Conservation (phyloP, 371 early-diverging fungal species). For the Syncephalastrum sp. region DNA sequence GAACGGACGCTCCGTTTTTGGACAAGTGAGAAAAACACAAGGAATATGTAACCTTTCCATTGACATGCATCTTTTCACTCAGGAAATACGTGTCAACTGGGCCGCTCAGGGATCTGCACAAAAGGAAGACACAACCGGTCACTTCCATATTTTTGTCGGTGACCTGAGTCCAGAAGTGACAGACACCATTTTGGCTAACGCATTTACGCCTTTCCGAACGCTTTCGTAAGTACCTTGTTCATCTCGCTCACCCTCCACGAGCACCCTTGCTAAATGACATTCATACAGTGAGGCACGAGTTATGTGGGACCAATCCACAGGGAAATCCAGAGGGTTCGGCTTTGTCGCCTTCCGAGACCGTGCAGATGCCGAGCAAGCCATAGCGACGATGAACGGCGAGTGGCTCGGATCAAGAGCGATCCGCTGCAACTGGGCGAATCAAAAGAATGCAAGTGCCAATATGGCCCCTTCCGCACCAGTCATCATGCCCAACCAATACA, state of each 20-base stretch:
- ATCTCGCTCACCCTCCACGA: neutral
- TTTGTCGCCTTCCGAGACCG: conserved; percentile 83
- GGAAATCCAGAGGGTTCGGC: conserved; percentile 81
- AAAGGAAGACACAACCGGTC: conserved; percentile 64
- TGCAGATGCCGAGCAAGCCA: conserved; percentile 77
- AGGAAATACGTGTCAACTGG: conserved; percentile 57
- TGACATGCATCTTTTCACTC: neutral
- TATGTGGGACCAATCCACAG: conserved; percentile 74
- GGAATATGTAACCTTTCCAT: neutral
- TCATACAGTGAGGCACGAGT: conserved; percentile 51
- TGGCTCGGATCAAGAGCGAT: conserved; percentile 63
- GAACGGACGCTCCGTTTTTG: conserved; percentile 73
- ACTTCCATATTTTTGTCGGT: conserved; percentile 83
- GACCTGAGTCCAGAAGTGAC: conserved; percentile 85
- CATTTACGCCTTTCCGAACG: conserved; percentile 64
- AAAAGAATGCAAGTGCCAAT: conserved; percentile 32
- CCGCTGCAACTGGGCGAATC: conserved; percentile 73
- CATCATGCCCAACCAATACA: conserved; percentile 1
- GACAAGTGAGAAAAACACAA: conserved; percentile 35
- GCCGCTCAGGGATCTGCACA: conserved; percentile 37
- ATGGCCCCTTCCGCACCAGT: neutral
- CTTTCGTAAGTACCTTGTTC: conserved; percentile 56
- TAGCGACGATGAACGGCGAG: conserved; percentile 87
- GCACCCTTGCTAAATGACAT: conserved; percentile 51
- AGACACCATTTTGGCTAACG: conserved; percentile 66